Base-by-base conservation (phyloP, 345 rosid species). In the Hibiscus syriacus region DNA sequence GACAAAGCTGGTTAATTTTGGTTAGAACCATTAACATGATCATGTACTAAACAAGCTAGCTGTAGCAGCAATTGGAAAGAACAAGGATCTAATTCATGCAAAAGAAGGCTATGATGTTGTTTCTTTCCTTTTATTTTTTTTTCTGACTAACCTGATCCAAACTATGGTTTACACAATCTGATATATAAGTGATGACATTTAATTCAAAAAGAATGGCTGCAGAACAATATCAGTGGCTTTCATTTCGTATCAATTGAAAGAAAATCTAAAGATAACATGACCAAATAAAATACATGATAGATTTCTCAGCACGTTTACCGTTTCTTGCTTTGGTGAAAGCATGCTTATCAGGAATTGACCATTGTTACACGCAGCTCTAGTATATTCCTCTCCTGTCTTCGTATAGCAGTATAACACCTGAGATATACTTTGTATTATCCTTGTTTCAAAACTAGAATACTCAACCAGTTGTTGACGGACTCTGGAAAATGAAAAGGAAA, bases 1-100 rank as follows among this genome's bases (percentile, higher is more conserved):
- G 81, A 70, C 52, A 65, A 75, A 49, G 50, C 64, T 11, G 39
- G 67, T 70, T 52, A 78, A 76, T 72, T 80, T 71, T 76, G 73
- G 61, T 67, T 81, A 68, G n/a, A 68, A 63, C 72, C 66, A 76
- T 81, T 86, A 58, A 90, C 84, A 52, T 38, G 74, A 56, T 82
- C 81, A 80, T 89, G 95, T 69, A 89, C 96, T n/a, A 87, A 75
- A 75, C 95, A 84, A 78, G 87, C 86, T 67, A 93, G 87, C 53
- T 86, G 80, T 59, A 80, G 90, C 75, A 88, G n/a, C n/a, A 87
- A 76, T 83, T 79, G 85, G 39, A 76, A 70, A 67, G 85, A 58
- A 70, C 7, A 64, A 26, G 88, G 82, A 53, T 82, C 86, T 46
- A 90, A 70, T 45, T 79, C 80, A 76, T 77, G 76, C 79, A 87